These are phyloP conservation scores for Leccinum solheimii DNA, from an alignment of 1,284 basidiomycete genomes.

Conservation along the genomic window DNA sequence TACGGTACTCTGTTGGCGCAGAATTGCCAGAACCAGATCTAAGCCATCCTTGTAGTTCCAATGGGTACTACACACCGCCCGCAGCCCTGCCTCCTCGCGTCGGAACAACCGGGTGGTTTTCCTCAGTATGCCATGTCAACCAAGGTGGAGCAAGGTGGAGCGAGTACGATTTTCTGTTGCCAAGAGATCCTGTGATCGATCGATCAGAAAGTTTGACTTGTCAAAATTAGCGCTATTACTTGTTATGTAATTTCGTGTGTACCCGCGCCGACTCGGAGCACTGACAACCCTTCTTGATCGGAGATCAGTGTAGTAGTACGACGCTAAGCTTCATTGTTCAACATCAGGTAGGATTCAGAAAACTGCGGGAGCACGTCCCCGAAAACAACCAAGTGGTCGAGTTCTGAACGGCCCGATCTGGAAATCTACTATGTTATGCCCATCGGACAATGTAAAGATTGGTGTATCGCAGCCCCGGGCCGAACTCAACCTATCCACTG, in stretches of 20 bases:
- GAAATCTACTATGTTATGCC: background rate
- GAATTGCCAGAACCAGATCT: too few species aligned
- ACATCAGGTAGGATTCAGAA: background rate
- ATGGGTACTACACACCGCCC: too few species aligned
- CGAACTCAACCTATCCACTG: background rate
- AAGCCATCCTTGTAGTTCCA: too few species aligned
- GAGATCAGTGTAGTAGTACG: background rate
- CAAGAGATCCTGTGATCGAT: background rate
- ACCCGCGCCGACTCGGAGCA: too few species aligned
- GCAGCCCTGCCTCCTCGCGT: background rate
- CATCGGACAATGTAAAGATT: background rate
- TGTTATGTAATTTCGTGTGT: background rate
- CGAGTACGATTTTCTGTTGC: background rate
- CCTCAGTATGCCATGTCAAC: too few species aligned
- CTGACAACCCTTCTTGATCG: background rate
- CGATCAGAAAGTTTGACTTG: background rate
- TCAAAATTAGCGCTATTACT: background rate
- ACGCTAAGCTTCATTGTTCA: constrained; percentile 1
- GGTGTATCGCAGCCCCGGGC: background rate
- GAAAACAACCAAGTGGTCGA: background rate
- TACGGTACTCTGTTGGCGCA: too few species aligned
- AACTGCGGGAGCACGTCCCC: background rate
- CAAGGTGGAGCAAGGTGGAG: background rate
- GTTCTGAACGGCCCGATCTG: background rate
- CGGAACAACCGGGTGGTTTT: background rate